These are phyloP conservation scores for Platanthera guangdongensis DNA, from an alignment of 106 monocot genomes.

Conservation along the genomic window DNA sequence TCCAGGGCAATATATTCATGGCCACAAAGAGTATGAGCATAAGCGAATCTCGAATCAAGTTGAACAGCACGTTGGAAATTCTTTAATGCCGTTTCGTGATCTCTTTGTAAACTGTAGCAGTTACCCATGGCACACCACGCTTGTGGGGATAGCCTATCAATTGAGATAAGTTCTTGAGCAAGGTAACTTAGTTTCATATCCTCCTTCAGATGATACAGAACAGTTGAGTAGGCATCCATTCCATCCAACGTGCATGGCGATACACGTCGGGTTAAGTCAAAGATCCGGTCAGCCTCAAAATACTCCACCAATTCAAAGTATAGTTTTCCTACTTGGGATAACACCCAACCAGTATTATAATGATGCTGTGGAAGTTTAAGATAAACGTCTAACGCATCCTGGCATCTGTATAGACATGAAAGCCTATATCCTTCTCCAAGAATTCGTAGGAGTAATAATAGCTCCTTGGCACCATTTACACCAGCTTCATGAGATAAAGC, in stretches of 20 bases:
- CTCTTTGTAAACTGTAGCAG: slow-evolving; percentile 93
- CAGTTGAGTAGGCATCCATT: slow-evolving; percentile 95
- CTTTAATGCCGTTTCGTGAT: slow-evolving; percentile 95
- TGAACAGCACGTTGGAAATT: slow-evolving; percentile 89
- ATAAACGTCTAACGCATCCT: slow-evolving; percentile 91
- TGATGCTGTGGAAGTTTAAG: slow-evolving; percentile 72
- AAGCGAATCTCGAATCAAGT: slow-evolving; percentile 77
- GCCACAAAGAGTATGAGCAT: slow-evolving; percentile 95
- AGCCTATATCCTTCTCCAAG: slow-evolving; percentile 86
- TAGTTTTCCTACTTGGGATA: slow-evolving; percentile 91
- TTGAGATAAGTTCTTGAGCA: slow-evolving; percentile 83
- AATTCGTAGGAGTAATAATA: slow-evolving; percentile 68
- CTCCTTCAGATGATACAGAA: slow-evolving; percentile 96
- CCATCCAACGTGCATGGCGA: slow-evolving; percentile 83
- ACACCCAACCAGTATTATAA: slow-evolving; percentile 94
- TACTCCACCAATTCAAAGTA: slow-evolving; percentile 88
- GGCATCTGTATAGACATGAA: slow-evolving; percentile 73
- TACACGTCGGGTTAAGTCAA: slow-evolving; percentile 66
- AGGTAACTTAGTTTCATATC: slow-evolving; percentile 96
- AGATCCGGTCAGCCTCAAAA: slow-evolving; percentile 81
- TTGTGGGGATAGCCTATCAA: slow-evolving; percentile 88
- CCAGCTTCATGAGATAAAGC: slow-evolving; percentile 28
- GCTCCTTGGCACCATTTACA: slow-evolving; percentile 38
- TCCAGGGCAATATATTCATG: slow-evolving; percentile 88
- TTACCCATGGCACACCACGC: slow-evolving; percentile 99